Evolutionary conservation across 2,329 filamentous ascomycete genomes (phyloP), one percentile per base, ranked within the genome.

Genomic region (Phialophora expanda): DNA sequence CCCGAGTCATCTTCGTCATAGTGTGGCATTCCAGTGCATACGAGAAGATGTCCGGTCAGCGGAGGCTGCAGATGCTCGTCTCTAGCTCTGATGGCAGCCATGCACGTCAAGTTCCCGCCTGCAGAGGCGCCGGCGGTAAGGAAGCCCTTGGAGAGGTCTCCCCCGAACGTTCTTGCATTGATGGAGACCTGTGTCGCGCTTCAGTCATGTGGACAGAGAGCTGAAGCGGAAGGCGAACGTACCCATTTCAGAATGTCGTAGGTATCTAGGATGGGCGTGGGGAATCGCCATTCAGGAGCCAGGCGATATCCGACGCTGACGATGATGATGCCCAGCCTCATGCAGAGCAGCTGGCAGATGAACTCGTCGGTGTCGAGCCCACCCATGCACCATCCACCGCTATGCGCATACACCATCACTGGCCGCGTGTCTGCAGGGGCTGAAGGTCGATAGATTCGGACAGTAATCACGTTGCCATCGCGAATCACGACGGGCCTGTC

Each of bases 171-270:
- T 14, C 26, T 5, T 0, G 64, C 44, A 38, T 69, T 71, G 46
- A 68, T 59, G 1, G 50, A 59, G 60, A 72, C 50, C 61, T 66
- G 28, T 34, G 28, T 34, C 32, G 28, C 34, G 8, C 20, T 24
- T 50, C 24, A 41, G 44, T 46, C 6, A 22, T 20, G 44, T 26
- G 48, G 17, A 17, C 9, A 1, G 28, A 30, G 22, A 2, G 41
- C 12, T 28, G 26, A 38, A 8, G 51, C 12, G 4, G 38, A 28
- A 24, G n/a, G n/a, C 32, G 9, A 8, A 62, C 59, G 32, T 51
- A 63, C 74, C 74, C 75, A 76, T 72, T 74, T 76, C 0, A 76
- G 71, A 3, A 71, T 66, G 38, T 73, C 72, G 73, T 74, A 75
- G 11, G 69, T 71, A 30, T 75, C 73, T 41, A 72, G 71, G 44